Percentiles rank a stretch among this genome's conserved stretches.
Conservation (phyloP, 2,329 filamentous ascomycete genomes). For the Apiospora marii region DNA sequence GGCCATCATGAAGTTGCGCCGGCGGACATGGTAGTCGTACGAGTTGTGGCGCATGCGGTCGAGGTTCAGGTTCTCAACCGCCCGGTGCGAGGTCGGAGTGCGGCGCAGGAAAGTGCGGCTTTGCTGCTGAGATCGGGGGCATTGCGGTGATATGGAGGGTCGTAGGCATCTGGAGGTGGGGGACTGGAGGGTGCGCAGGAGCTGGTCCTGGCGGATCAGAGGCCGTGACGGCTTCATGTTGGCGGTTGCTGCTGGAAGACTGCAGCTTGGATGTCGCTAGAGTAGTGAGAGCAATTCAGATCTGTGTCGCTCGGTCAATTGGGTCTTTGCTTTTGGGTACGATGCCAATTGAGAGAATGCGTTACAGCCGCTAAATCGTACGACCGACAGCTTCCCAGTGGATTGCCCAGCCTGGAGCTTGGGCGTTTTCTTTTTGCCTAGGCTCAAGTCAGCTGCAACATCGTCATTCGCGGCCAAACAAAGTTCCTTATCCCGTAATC, state of each 20-base stretch:
- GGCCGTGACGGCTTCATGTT: constrained; percentile 27
- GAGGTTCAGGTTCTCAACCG: constrained; percentile 59
- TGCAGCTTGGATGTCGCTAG: background rate
- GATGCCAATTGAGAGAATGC: constrained; percentile 2
- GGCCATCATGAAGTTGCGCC: constrained; percentile 59
- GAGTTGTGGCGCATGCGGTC: constrained; percentile 54
- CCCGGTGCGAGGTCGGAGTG: constrained; percentile 40
- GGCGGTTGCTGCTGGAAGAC: background rate
- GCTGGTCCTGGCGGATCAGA: constrained; percentile 24
- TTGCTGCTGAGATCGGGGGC: constrained; percentile 30
- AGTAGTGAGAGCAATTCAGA: background rate
- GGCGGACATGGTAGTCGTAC: constrained; percentile 58
- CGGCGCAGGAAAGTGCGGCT: constrained; percentile 47
- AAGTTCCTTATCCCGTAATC: constrained; percentile 6
- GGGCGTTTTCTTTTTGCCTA: background rate
- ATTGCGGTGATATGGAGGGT: constrained; percentile 26
- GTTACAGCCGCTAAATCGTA: constrained; percentile 1
- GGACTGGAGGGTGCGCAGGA: constrained; percentile 24
- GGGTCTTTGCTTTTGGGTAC: background rate
- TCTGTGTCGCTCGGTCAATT: background rate
- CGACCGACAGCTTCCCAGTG: background rate
- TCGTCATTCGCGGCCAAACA: constrained; percentile 14
- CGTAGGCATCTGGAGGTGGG: constrained; percentile 24
- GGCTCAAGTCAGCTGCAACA: background rate
- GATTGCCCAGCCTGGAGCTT: background rate